These are phyloP conservation scores for Rhypophila decipiens DNA, from an alignment of 495 filamentous ascomycete species.

Conservation along the genomic window DNA sequence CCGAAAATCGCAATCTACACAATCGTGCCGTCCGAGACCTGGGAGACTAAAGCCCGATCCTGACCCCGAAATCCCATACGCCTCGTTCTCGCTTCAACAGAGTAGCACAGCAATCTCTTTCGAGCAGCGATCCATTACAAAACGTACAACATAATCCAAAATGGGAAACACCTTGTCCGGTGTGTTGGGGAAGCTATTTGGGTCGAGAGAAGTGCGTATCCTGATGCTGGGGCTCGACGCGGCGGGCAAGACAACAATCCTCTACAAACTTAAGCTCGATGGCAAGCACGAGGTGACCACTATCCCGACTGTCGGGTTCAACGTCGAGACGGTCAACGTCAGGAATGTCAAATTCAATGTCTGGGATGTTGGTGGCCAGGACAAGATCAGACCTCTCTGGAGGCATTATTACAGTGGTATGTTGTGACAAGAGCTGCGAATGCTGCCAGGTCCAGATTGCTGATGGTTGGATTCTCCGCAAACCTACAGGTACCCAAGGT, in stretches of 20 bases:
- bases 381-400: conserved; percentile 98
- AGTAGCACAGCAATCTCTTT: too few species aligned
- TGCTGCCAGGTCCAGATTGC: background rate
- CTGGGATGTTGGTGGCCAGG: conserved; percentile 98
- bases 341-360: conserved; percentile 99
- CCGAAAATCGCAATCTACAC: too few species aligned
- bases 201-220: conserved; percentile 96
- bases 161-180: conserved; percentile 23
- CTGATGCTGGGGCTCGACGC: conserved; percentile 97
- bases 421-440: conserved; percentile 16
- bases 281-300: conserved; percentile 96
- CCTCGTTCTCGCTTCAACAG: too few species aligned
- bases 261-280: conserved; percentile 99
- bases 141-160: background rate
- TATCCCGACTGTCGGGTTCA: conserved; percentile 99
- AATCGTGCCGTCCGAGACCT: too few species aligned
- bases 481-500: conserved; percentile 72
- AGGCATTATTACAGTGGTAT: conserved; percentile 96
- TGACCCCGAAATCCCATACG: too few species aligned
- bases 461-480: background rate
- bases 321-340: conserved; percentile 98
- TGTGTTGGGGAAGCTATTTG: conserved; percentile 85
- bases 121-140: conserved; percentile 8
- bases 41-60: too few species aligned
- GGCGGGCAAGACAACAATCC: conserved; percentile 97